Evolutionary conservation across 306 rosid genomes (phyloP).

Genomic region (Fagus sylvatica): DNA sequence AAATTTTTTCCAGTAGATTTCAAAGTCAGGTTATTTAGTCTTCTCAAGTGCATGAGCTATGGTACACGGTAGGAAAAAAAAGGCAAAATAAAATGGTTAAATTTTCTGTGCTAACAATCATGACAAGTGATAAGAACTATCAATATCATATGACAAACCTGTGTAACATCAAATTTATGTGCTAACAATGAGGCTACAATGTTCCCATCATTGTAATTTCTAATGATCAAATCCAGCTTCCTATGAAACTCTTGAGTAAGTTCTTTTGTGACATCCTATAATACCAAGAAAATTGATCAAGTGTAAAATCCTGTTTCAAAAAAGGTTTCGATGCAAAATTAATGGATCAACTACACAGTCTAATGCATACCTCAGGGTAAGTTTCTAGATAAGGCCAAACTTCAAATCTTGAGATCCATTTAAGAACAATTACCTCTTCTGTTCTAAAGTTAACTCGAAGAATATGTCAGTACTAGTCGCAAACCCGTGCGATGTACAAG

Average conservation of each 20-base stretch:
- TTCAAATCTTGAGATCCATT: conserved; percentile 98
- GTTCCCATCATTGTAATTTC: conserved; percentile 99
- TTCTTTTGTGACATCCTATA: conserved; percentile 90
- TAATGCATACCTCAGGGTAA: conserved; percentile 77
- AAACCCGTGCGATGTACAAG: too few species aligned
- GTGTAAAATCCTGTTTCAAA: too few species aligned
- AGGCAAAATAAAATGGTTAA: too few species aligned
- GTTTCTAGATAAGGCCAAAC: conserved; percentile 99
- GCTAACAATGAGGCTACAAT: conserved; percentile 94
- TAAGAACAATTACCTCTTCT: conserved; percentile 78
- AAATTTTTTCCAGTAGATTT: conserved; percentile 88
- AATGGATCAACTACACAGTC: too few species aligned
- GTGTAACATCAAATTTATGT: conserved; percentile 84
- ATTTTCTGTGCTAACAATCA: neutral
- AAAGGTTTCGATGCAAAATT: too few species aligned
- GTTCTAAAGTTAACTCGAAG: conserved; percentile 92
- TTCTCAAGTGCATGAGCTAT: conserved; percentile 99
- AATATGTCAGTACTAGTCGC: too few species aligned
- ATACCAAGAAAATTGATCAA: neutral
- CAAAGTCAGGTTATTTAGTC: conserved; percentile 96
- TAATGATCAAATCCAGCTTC: conserved; percentile 93
- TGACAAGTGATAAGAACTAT: neutral
- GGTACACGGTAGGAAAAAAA: conserved; percentile 92
- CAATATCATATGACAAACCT: conserved; percentile 46
- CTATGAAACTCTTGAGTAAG: conserved; percentile 83